Conservation (phyloP, 176 grass and related monocot genomes). For the bread wheat (Triticum aestivum) region IWGSC_CS_RefSeq_v2.1 NC_057814.1:97770129-97770628, state of each 20-base stretch:
- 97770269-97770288: too few species aligned
- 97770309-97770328: too few species aligned
- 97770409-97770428: slow-evolving; percentile 31
- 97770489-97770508: too few species aligned
- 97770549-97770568: too few species aligned
- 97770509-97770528: too few species aligned
- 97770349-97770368: neutral
- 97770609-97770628: too few species aligned
- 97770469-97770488: too few species aligned
- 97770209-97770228: slow-evolving; percentile 41
- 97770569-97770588: too few species aligned
- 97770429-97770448: slow-evolving; percentile 68
- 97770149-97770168: neutral
- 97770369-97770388: neutral
- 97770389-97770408: neutral
- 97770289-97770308: too few species aligned
- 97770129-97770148: neutral
- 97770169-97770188: slow-evolving; percentile 38
- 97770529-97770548: too few species aligned
- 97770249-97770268: slow-evolving; percentile 14
- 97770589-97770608: too few species aligned
- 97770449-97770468: neutral
- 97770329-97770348: too few species aligned
- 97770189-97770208: slow-evolving; percentile 21
- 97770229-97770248: slow-evolving; percentile 60